A percentile compares a stretch with the other conserved stretches of the same genome.
Conservation (phyloP, 345 rosid genomes). For the Xanthoceras sorbifolium region DNA sequence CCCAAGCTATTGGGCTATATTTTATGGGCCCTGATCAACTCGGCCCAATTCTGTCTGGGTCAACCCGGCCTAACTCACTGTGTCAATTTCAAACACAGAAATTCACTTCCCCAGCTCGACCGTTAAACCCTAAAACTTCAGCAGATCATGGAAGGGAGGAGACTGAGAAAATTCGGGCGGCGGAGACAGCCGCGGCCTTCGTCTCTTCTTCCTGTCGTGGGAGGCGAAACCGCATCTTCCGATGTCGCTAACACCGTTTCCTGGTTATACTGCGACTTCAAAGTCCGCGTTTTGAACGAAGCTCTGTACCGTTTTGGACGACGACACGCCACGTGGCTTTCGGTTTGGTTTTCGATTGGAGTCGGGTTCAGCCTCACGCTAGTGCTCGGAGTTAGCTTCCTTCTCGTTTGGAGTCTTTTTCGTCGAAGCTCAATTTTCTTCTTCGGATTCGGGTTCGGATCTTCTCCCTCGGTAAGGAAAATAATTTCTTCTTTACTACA, state of each 20-base stretch:
- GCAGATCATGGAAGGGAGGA: constrained; percentile 27
- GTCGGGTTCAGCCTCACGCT: constrained; percentile 65
- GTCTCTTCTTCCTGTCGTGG: constrained; percentile 22
- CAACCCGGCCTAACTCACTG: not conserved
- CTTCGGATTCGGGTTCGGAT: constrained; percentile 40
- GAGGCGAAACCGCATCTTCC: not conserved
- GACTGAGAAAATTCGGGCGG: constrained; percentile 38
- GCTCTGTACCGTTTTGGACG: constrained; percentile 64
- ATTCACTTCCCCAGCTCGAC: no score
- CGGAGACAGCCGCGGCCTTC: constrained; percentile 25
- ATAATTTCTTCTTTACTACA: not conserved
- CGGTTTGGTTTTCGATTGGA: constrained; percentile 83
- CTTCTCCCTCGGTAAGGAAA: constrained; percentile 40
- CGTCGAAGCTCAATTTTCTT: constrained; percentile 17
- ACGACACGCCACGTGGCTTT: constrained; percentile 46
- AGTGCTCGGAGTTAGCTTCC: constrained; percentile 43
- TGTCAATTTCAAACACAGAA: not conserved
- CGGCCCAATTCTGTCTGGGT: not conserved
- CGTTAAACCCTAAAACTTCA: no score
- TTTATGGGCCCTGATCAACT: not conserved
- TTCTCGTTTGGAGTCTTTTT: constrained; percentile 21
- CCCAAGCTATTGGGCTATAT: no score
- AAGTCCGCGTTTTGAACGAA: constrained; percentile 44
- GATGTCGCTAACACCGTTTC: constrained; percentile 27
- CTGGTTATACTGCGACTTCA: constrained; percentile 65